A percentile compares a stretch with the other conserved stretches of the same genome.
Evolutionary conservation across 805 yeast genomes (phyloP).

Genomic region (Ogataea sp.): DNA sequence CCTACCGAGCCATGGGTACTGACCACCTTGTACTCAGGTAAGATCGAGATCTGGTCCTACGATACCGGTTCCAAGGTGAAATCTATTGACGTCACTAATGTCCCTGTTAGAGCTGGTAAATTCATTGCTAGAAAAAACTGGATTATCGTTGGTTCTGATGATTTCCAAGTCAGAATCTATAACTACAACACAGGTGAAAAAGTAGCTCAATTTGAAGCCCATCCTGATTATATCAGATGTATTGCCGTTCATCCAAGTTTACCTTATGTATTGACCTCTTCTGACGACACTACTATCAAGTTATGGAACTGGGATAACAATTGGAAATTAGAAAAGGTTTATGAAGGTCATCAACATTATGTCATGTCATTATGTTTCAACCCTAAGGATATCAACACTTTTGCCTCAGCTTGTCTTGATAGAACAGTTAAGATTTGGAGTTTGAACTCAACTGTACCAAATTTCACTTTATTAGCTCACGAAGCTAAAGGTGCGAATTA

Average conservation of each 20-base stretch:
- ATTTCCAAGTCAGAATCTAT: slow-evolving; percentile 86
- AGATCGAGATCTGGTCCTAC: slow-evolving; percentile 88
- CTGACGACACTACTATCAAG: slow-evolving; percentile 87
- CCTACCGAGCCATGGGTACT: slow-evolving; percentile 97
- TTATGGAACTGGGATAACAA: slow-evolving; percentile 97
- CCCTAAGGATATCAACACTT: slow-evolving; percentile 95
- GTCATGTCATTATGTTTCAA: slow-evolving; percentile 92
- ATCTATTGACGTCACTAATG: slow-evolving; percentile 88
- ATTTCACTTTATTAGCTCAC: slow-evolving; percentile 86
- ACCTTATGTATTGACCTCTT: slow-evolving; percentile 80
- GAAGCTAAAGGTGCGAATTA: slow-evolving; percentile 91
- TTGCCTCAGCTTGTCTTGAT: slow-evolving; percentile 95
- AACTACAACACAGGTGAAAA: slow-evolving; percentile 95
- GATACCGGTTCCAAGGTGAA: slow-evolving; percentile 80
- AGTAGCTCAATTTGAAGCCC: slow-evolving; percentile 93
- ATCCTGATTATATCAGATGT: slow-evolving; percentile 91
- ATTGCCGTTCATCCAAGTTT: slow-evolving; percentile 92
- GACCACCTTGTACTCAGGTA: slow-evolving; percentile 85
- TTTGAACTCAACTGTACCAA: slow-evolving; percentile 77
- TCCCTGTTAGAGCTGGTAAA: slow-evolving; percentile 93
- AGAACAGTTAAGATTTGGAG: slow-evolving; percentile 97
- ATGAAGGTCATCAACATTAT: slow-evolving; percentile 93
- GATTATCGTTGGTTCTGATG: slow-evolving; percentile 95
- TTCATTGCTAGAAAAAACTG: slow-evolving; percentile 95
- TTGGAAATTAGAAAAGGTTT: slow-evolving; percentile 86